Base-by-base conservation (phyloP, 1,284 basidiomycete genomes). In the Ustilago hordei region DNA sequence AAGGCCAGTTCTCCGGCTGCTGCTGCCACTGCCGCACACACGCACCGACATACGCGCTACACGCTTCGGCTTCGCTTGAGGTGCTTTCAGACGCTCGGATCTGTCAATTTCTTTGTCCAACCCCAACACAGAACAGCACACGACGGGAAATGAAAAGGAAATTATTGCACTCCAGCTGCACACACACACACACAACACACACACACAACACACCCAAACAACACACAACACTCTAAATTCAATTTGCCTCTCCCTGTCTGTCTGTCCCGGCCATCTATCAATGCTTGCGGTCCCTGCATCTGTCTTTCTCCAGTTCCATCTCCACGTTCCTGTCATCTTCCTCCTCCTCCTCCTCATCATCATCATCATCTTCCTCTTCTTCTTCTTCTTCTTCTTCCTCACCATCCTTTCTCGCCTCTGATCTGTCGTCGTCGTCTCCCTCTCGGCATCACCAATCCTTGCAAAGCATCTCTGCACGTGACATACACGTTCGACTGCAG, bases 241-340 rank as follows among this genome's bases (percentile, higher is more conserved):
- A 8, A 12, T 48, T 48, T 28, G 31, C n/a, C n/a, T 45, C 7
- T 45, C n/a, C 8, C 39, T n/a, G 43, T 19, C n/a, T 15, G 3
- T 15, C 13, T 54, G 52, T 61, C 41, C 55, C 60, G 60, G 60
- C 41, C 60, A 61, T 39, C 59, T 28, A 1, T 55, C 59, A 39
- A 38, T 39, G 57, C 48, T 48, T 12, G 57, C 45, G 13, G 8
- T 45, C 13, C 56, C 23, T 45, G 43, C 55, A 43, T 47, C 41
- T 11, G 15, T 13, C 55, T 57, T 19, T 19, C n/a, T 15, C 8
- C 32, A 45, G n/a, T 15, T 4, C n/a, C 43, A 11, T 19, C n/a
- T 19, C 15, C 43, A 19, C 43, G n/a, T 38, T 38, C 36, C 13
- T 9, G 36, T 9, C 23, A 28, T 28, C 17, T 17, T 32, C 55